Conservation (phyloP, 2,329 filamentous ascomycete species). For the Zarea fungicola region DNA sequence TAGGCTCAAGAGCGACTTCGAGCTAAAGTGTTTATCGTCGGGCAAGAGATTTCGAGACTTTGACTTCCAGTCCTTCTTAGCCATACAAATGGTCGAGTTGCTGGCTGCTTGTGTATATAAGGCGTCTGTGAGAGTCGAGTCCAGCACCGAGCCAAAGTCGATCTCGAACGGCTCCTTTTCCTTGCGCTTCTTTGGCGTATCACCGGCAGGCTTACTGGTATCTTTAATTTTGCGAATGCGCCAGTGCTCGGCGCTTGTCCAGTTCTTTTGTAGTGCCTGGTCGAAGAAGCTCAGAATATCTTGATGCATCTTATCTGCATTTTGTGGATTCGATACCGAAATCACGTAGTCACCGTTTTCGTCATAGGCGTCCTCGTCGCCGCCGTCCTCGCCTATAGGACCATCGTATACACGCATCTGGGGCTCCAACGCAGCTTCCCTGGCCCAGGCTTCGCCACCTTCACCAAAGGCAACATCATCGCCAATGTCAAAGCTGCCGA, state of each 20-base stretch:
- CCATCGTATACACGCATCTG: conserved; percentile 76
- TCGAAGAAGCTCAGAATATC: conserved; percentile 98
- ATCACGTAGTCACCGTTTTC: conserved; percentile 71
- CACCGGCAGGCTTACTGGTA: conserved; percentile 56
- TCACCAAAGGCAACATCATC: conserved; percentile 84
- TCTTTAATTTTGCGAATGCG: conserved; percentile 91
- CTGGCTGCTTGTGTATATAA: conserved; percentile 78
- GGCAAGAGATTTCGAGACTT: conserved; percentile 90
- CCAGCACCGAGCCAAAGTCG: conserved; percentile 75
- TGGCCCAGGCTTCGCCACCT: conserved; percentile 92
- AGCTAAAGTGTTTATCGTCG: conserved; percentile 98
- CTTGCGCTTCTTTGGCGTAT: conserved; percentile 62
- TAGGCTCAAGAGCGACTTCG: conserved; percentile 77
- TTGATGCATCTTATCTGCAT: conserved; percentile 70
- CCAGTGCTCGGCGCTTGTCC: conserved; percentile 98
- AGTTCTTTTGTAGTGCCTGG: conserved; percentile 92
- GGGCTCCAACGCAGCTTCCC: conserved; percentile 79
- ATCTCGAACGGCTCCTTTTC: conserved; percentile 97
- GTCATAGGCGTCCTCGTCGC: conserved; percentile 31
- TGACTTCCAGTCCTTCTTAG: conserved; percentile 93
- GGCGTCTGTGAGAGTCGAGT: conserved; percentile 62
- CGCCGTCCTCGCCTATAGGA: conserved; percentile 52
- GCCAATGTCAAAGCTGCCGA: conserved; percentile 67
- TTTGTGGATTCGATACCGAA: conserved; percentile 64
- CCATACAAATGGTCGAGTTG: conserved; percentile 75